Base-by-base conservation (phyloP, 495 filamentous ascomycete genomes). In the Neurospora tetraspora region DNA sequence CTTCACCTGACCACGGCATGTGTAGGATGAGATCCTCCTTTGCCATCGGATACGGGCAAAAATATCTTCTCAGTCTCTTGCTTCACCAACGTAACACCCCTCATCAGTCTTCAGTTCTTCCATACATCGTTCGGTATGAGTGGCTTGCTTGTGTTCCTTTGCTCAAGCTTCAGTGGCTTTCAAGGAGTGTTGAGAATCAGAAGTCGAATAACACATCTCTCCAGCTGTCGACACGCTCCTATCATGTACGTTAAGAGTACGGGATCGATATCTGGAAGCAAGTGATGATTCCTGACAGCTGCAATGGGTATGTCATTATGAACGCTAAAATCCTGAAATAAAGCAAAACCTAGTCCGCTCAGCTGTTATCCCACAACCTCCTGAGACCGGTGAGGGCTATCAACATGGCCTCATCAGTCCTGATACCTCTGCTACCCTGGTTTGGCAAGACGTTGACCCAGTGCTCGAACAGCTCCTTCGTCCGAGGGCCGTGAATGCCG, bases 391-490 rank as follows among this genome's bases (percentile, higher is more conserved):
- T 87, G 80, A 94, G 76, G 1, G 86, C 90, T 74, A 93, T 84
- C 86, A 91, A 91, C 61, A 94, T 81, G 1, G 92, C 92, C 79
- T 95, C 92, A 71, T 94, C 92, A 5, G 91, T 94, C 76, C 91
- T 82, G 71, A 94, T 93, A 2, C 89, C 92, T 74, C 92, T 83
- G 76, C 90, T 93, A 1, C 92, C 92, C 77, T 94, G 91, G 3
- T 88, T 88, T 3, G 91, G 91, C 73, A 90, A 83, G 1, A 93
- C 82, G 77, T 95, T 91, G 20, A 95, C 85, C 91, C 91, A 94
- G 70, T 87, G 81, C 79, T 95, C 92, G 78, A 95, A 95, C 71
- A 93, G 77, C 74, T 91, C 88, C 70, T 83, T 86, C 23, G 87
- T 86, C 42, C 86, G 83, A 34, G 83, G 80, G 23, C 86, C 86